Base-by-base conservation (phyloP, 2,329 filamentous ascomycete genomes). In the Penicillium digitatum region DNA sequence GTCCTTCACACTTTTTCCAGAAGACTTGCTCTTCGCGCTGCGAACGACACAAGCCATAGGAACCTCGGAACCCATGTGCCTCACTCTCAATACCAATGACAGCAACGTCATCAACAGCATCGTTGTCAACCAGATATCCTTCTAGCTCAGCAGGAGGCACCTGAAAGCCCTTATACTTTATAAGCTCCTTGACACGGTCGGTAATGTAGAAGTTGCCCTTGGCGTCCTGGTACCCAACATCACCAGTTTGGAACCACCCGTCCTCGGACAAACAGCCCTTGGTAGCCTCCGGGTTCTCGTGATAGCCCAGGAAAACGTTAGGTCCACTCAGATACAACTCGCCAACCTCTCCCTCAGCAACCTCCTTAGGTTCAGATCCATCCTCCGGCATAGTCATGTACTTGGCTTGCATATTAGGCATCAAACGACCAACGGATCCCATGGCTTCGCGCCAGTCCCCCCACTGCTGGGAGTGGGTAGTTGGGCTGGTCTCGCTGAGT, bases 161-260 rank as follows among this genome's bases (percentile, higher is more conserved):
- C 68, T 88, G 86, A 74, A 87, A 88, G 0, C 86, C 86, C 72
- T 89, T 87, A 70, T 82, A 87, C 72, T 88, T 84, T 68, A 79
- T 80, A 35, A 77, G 69, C 58, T 76, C 79, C 76, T 90, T 91
- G 34, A 90, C 79, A 7, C 91, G 87, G 69, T 96, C 92, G 1
- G 92, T 95, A 69, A 96, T 93, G 77, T 86, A 96, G 66, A 95
- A 89, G 68, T 95, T 89, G 29, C 88, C 88, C 47, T 88, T 80
- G 43, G 81, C 76, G 67, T 95, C 89, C 65, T 89, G 83, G 61
- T 89, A 86, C 4, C 90, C 89, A 26, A 96, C 85, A 66, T 96
- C 92, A 2, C 92, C 92, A 0, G 92, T 96, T 73, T 87, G 92
- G 80, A 95, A 96, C 78, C 86, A 96, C 1, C 90, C 90, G 61